These are phyloP conservation scores for Chamaenerion angustifolium DNA, from an alignment of 345 rosid species.

Conservation along the genomic window DNA sequence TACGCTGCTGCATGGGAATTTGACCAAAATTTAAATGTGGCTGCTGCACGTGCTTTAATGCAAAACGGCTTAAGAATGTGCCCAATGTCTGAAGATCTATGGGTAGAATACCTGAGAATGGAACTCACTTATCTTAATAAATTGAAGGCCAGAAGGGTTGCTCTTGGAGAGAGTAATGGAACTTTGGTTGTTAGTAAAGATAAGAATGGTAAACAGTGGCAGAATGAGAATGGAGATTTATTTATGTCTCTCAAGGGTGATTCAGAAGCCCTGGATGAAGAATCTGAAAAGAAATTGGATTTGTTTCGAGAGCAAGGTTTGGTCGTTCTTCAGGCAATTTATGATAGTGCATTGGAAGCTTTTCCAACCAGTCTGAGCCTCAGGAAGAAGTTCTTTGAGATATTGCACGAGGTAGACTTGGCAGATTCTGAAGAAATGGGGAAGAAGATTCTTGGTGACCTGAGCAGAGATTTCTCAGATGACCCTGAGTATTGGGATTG, in stretches of 20 bases:
- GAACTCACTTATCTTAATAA: slow-evolving; percentile 81
- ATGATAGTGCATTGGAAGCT: slow-evolving; percentile 54
- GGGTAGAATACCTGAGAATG: slow-evolving; percentile 92
- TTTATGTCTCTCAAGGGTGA: slow-evolving; percentile 59
- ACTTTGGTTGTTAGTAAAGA: slow-evolving; percentile 32
- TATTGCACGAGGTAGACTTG: slow-evolving; percentile 56
- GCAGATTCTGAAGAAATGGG: slow-evolving; percentile 51
- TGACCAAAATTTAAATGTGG: slow-evolving; percentile 64
- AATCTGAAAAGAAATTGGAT: slow-evolving; percentile 28
- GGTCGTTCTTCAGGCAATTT: slow-evolving; percentile 44
- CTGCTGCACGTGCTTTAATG: slow-evolving; percentile 83
- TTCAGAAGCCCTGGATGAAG: slow-evolving; percentile 24
- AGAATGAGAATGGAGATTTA: slow-evolving; percentile 46
- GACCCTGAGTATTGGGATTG: slow-evolving; percentile 79
- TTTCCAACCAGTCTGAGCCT: slow-evolving; percentile 56
- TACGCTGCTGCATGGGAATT: slow-evolving; percentile 99
- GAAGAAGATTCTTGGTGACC: slow-evolving; percentile 47
- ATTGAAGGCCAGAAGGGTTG: slow-evolving; percentile 67
- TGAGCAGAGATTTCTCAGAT: slow-evolving; percentile 56
- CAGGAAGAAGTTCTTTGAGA: slow-evolving; percentile 62
- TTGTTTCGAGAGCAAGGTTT: slow-evolving; percentile 55
- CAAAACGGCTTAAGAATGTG: slow-evolving; percentile 77
- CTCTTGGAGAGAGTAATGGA: slow-evolving; percentile 66
- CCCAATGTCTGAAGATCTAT: slow-evolving; percentile 66
- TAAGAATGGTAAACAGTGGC: slow-evolving; percentile 41